Evolutionary conservation across 352 stramenopile species (phyloP).

Genomic region (Phytophthora rubi): DNA sequence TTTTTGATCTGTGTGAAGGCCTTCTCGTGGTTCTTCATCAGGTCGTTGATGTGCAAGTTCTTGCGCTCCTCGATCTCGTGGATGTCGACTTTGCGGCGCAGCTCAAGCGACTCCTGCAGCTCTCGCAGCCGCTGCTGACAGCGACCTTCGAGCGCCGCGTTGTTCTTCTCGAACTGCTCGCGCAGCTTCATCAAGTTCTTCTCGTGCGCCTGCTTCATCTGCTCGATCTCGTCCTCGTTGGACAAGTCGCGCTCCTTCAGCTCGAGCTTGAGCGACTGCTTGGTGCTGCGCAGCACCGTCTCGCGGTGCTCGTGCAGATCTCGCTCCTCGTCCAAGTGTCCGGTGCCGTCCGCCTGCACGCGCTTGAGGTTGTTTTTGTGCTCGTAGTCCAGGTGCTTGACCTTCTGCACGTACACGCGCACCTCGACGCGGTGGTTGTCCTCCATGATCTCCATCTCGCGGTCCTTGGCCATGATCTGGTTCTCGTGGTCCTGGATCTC

Average conservation of each 20-base stretch:
- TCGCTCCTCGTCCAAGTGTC: constrained; percentile 77
- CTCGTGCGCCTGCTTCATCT: constrained; percentile 92
- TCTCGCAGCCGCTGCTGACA: constrained; percentile 75
- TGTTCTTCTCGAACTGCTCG: constrained; percentile 91
- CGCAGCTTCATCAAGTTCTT: constrained; percentile 93
- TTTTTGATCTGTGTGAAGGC: constrained; percentile 95
- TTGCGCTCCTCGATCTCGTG: constrained; percentile 96
- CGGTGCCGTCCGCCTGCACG: constrained; percentile 69
- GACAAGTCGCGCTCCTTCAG: constrained; percentile 86
- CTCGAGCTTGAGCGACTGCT: constrained; percentile 79
- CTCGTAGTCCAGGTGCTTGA: constrained; percentile 96
- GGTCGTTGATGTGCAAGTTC: constrained; percentile 95
- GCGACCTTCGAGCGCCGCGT: constrained; percentile 70
- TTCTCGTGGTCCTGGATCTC: constrained; percentile 93
- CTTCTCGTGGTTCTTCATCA: constrained; percentile 95
- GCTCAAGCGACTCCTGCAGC: constrained; percentile 88
- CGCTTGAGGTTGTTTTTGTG: constrained; percentile 94
- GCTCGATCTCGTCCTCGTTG: constrained; percentile 89
- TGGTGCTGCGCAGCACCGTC: constrained; percentile 68
- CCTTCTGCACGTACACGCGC: constrained; percentile 94
- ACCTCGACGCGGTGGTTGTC: constrained; percentile 95
- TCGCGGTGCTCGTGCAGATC: constrained; percentile 75
- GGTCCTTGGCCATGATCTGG: constrained; percentile 92
- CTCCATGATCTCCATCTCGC: constrained; percentile 96
- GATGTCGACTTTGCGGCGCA: constrained; percentile 93